Evolutionary conservation across 208 protist genomes (phyloP).

Genomic region (Leishmania lainsoni): DNA sequence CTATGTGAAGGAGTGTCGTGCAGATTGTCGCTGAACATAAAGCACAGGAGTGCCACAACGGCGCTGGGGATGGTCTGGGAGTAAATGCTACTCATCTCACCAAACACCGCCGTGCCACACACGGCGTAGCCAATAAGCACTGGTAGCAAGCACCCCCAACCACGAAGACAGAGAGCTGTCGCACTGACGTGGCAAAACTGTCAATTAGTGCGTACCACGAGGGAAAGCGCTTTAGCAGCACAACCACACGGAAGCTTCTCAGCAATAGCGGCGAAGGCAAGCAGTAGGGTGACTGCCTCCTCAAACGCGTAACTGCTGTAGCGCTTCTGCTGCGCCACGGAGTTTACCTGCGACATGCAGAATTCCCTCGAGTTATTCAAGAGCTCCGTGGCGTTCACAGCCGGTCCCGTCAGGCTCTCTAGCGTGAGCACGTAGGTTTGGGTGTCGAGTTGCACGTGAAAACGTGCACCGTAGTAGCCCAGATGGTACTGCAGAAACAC

Average conservation of each 20-base stretch:
- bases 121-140: slow-evolving; percentile 57
- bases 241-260: slow-evolving; percentile 45
- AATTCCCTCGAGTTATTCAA: slow-evolving; percentile 23
- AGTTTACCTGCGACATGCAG: slow-evolving; percentile 36
- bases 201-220: slow-evolving; percentile 49
- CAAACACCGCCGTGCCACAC: slow-evolving; percentile 54
- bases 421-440: slow-evolving; percentile 29
- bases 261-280: slow-evolving; percentile 48
- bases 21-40: slow-evolving; percentile 60
- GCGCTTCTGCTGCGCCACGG: slow-evolving; percentile 30
- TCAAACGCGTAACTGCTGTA: slow-evolving; percentile 28
- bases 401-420: slow-evolving; percentile 35
- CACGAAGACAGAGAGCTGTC: slow-evolving; percentile 45
- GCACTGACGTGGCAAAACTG: slow-evolving; percentile 40
- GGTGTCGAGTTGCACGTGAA: slow-evolving; percentile 22
- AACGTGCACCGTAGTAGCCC: slow-evolving; percentile 28
- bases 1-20: slow-evolving; percentile 58
- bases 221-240: slow-evolving; percentile 53
- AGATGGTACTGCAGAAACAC: slow-evolving; percentile 43
- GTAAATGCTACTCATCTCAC: slow-evolving; percentile 32
- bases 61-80: slow-evolving; percentile 40
- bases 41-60: slow-evolving; percentile 56
- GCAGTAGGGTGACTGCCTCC: slow-evolving; percentile 49
- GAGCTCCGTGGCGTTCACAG: slow-evolving; percentile 26
- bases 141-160: slow-evolving; percentile 38